Conservation (phyloP, 495 filamentous ascomycete species). For the Xylaria grammica region DNA sequence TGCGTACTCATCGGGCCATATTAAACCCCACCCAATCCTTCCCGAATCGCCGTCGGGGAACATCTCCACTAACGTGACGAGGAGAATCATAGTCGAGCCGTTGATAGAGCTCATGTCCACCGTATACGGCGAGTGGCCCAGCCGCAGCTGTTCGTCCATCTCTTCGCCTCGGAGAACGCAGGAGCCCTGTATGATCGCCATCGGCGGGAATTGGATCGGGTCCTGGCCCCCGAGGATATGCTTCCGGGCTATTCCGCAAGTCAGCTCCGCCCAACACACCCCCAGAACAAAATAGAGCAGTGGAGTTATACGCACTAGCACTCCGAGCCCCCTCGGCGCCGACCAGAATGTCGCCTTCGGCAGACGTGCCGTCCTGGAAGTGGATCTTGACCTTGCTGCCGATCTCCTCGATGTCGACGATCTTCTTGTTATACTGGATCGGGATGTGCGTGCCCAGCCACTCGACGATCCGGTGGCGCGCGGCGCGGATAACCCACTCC, state of each 20-base stretch:
- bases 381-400: slow-evolving; percentile 29
- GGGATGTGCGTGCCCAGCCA: slow-evolving; percentile 36
- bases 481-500: slow-evolving; percentile 34
- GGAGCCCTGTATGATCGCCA: slow-evolving; percentile 35
- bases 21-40: slow-evolving; percentile 33
- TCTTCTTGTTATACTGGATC: slow-evolving; percentile 35
- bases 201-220: slow-evolving; percentile 25
- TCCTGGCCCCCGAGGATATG: slow-evolving; percentile 42
- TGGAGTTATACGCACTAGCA: slow-evolving; percentile 25
- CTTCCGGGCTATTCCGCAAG: slow-evolving; percentile 25
- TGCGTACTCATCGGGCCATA: slow-evolving; percentile 31
- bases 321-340: slow-evolving; percentile 57
- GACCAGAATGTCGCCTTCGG: slow-evolving; percentile 51
- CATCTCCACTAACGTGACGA: slow-evolving; percentile 30
- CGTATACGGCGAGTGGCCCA: slow-evolving; percentile 32
- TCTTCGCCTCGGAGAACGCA: slow-evolving; percentile 28
- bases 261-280: background rate
- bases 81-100: slow-evolving; percentile 27
- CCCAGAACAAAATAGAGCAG: background rate
- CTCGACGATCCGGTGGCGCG: slow-evolving; percentile 29
- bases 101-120: slow-evolving; percentile 23
- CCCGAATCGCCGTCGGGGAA: slow-evolving; percentile 31
- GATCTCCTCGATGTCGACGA: slow-evolving; percentile 30
- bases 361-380: slow-evolving; percentile 45
- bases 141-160: slow-evolving; percentile 34